Conservation (phyloP, 2,329 filamentous ascomycete genomes). For the Penicillium sp. region DNA sequence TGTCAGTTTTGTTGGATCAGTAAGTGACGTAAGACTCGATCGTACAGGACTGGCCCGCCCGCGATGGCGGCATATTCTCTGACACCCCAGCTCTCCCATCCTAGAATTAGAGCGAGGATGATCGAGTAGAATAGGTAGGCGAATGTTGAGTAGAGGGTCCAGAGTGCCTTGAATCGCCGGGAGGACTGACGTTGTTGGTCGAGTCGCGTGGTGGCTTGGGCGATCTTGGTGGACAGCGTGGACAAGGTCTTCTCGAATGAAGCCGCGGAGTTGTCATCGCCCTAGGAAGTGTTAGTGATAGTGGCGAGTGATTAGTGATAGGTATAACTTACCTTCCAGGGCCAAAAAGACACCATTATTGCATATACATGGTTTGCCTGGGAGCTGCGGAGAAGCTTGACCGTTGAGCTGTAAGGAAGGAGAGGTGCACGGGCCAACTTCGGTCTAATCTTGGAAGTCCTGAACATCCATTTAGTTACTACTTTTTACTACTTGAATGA, state of each 20-base stretch:
- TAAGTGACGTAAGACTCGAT: constrained; percentile 3
- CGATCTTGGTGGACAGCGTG: constrained; percentile 76
- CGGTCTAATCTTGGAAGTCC: neutral
- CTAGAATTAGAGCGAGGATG: constrained; percentile 78
- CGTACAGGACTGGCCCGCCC: constrained; percentile 73
- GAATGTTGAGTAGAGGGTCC: constrained; percentile 86
- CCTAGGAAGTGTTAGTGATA: constrained; percentile 47
- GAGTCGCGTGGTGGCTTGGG: constrained; percentile 66
- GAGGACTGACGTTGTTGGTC: constrained; percentile 68
- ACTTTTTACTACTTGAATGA: too few species aligned
- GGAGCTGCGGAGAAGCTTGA: neutral
- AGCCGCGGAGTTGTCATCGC: constrained; percentile 75
- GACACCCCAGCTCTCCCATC: constrained; percentile 71
- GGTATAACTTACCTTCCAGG: constrained; percentile 64
- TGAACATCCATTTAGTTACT: too few species aligned
- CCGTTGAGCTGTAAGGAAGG: neutral
- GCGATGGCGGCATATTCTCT: constrained; percentile 74
- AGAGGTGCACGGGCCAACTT: constrained; percentile 8
- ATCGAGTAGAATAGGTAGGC: constrained; percentile 84
- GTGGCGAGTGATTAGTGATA: neutral
- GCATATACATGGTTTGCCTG: neutral
- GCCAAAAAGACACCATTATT: constrained; percentile 78
- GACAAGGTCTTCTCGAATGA: constrained; percentile 91
- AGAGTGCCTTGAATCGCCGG: constrained; percentile 76
- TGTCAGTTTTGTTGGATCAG: constrained; percentile 3